Conservation (phyloP, 2,329 filamentous ascomycete species). For the Lanzia echinophila region DNA sequence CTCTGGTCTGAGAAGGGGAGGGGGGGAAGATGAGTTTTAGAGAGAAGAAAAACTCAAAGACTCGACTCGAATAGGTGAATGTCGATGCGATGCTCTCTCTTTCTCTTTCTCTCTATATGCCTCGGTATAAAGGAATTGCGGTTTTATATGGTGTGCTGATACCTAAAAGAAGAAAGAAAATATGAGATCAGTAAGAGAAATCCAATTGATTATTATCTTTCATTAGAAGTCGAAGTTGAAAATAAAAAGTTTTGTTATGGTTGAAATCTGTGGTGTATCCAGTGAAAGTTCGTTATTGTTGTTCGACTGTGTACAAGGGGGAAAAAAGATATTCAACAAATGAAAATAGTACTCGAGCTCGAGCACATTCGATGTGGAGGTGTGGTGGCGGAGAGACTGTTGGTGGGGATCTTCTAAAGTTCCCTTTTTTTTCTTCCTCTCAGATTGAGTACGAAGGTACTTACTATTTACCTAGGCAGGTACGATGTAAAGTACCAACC, state of each 20-base stretch:
- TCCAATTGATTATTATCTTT: neutral
- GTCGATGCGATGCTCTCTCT: neutral
- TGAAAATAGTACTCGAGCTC: neutral
- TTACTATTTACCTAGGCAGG: no score
- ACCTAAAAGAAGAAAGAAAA: conserved; percentile 1
- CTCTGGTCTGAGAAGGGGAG: neutral
- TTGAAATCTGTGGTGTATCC: conserved; percentile 5
- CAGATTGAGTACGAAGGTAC: no score
- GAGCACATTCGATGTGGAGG: neutral
- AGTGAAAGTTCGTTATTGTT: neutral
- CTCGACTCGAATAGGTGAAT: neutral
- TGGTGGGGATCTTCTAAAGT: neutral
- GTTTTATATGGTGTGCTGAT: neutral
- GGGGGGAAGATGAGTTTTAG: neutral
- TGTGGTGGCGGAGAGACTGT: conserved; percentile 9
- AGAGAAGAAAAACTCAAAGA: neutral
- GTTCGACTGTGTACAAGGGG: neutral
- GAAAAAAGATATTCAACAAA: conserved; percentile 1
- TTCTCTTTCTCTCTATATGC: neutral
- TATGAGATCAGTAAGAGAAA: conserved; percentile 5
- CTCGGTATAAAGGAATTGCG: conserved; percentile 2
- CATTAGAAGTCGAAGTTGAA: neutral
- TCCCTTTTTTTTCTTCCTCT: no score
- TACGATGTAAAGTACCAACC: no score
- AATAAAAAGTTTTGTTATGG: neutral